Evolutionary conservation across 352 stramenopile genomes (phyloP).

Genomic region (Globisporangium lucens): DNA sequence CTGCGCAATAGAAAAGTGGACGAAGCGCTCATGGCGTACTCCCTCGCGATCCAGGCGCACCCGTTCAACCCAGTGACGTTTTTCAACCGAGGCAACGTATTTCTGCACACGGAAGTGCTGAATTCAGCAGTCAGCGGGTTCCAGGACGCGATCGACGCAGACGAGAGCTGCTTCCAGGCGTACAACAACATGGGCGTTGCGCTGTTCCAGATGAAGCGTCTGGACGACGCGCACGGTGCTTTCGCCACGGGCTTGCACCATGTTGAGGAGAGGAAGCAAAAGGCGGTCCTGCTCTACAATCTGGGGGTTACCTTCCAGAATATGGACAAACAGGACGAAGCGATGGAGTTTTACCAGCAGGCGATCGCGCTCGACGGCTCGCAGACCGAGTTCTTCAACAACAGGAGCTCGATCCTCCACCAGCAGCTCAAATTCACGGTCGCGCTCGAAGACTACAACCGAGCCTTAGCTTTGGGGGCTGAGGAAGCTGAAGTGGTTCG

Average conservation of each 20-base stretch:
- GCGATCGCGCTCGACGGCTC: constrained; percentile 38
- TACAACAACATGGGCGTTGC: constrained; percentile 54
- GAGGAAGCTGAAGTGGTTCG: too few species aligned
- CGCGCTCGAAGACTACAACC: constrained; percentile 55
- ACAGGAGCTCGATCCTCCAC: constrained; percentile 50
- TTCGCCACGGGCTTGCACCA: constrained; percentile 38
- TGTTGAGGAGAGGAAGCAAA: constrained; percentile 22
- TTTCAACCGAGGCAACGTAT: constrained; percentile 61
- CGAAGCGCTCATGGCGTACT: constrained; percentile 52
- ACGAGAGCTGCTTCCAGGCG: constrained; percentile 32
- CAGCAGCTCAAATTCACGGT: constrained; percentile 48
- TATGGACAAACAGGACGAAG: constrained; percentile 37
- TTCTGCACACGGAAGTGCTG: constrained; percentile 35
- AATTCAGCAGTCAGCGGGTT: constrained; percentile 39
- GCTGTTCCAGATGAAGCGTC: constrained; percentile 35
- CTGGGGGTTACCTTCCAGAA: constrained; percentile 38
- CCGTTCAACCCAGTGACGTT: constrained; percentile 30
- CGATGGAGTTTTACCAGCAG: constrained; percentile 51
- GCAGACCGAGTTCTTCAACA: constrained; percentile 53
- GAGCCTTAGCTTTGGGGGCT: constrained; percentile 25
- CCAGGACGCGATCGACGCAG: constrained; percentile 44
- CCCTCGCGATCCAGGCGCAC: constrained; percentile 45
- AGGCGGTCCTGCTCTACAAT: constrained; percentile 45
- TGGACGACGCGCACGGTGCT: constrained; percentile 43
- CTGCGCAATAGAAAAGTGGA: constrained; percentile 26